Evolutionary conservation across 202 grass and related monocot genomes (phyloP), one percentile per base, ranked within the genome.

Genomic region (Zoysia matrella): DNA sequence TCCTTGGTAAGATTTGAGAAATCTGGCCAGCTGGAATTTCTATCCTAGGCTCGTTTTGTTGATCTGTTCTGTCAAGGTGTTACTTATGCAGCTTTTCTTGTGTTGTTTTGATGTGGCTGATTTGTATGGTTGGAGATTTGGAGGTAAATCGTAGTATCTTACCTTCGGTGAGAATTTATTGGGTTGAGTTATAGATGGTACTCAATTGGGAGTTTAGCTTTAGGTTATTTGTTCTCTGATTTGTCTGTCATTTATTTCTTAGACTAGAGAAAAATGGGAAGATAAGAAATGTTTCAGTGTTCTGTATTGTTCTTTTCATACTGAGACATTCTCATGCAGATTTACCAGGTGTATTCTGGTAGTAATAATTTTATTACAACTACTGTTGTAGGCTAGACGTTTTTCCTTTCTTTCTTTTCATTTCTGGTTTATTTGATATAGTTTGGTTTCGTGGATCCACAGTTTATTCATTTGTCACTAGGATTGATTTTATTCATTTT

Each of bases 401-500:
- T 62, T 62, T 62, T 18, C 0, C 39, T 62, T 60, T 60, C 57
- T 30, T 60, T 60, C 57, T 60, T n/a, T 30, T 60, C 3, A 18
- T 0, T n/a, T 7, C 9, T 60, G 1, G 0, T 22, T 60, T 60
- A n/a, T 60, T 2, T 6, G 7, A 30, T 30, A 60, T 8, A 18
- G 2, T 30, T 5, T 4, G 22, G 62, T 30, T 13, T 44, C 14
- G 30, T 68, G 5, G 47, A 58, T n/a, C 47, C 60, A 30, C 55
- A 67, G 44, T 60, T 74, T 16, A 7, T 58, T 74, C 16, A 11
- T 49, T 55, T 55, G 52, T 67, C 69, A 36, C 43, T 82, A 30
- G 15, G 68, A 81, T 65, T 65, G 43, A 73, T 52, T 45, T 5
- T 67, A 11, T n/a, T 86, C 72, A 65, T 82, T 13, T 53, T 22